A percentile compares a stretch with the other conserved stretches of the same genome.
These are phyloP conservation scores for Chlamydomonas applanata DNA, from an alignment of 139 green algal genomes.

Conservation along the genomic window DNA sequence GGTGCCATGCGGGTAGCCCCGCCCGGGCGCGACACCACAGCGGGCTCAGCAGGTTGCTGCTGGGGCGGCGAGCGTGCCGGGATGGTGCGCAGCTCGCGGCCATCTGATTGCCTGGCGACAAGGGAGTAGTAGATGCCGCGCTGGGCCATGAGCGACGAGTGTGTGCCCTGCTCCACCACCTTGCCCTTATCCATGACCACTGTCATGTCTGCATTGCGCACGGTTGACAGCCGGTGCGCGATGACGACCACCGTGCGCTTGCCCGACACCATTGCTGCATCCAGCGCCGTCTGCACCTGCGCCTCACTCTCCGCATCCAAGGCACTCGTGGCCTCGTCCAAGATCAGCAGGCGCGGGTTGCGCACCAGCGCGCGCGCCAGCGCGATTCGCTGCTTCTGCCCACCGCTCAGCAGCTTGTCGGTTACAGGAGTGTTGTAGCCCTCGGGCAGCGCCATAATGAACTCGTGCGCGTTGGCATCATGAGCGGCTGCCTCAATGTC, in stretches of 20 bases:
- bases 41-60: too few relatives aligned
- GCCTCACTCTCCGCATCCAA: neutral
- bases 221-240: conserved; percentile 77
- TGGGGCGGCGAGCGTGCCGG: too few relatives aligned
- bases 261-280: conserved; percentile 52
- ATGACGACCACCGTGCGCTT: conserved; percentile 75
- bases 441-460: conserved; percentile 76
- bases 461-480: conserved; percentile 83
- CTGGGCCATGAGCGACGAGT: conserved; percentile 51
- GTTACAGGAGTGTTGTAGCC: conserved; percentile 71
- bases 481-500: conserved; percentile 70
- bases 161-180: conserved; percentile 72
- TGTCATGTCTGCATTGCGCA: conserved; percentile 71
- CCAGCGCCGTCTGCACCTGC: conserved; percentile 71
- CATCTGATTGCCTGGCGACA: conserved; percentile 60
- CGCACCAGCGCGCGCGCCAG: conserved; percentile 57
- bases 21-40: too few relatives aligned
- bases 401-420: conserved; percentile 70
- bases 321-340: conserved; percentile 48
- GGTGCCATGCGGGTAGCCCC: too few relatives aligned
- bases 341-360: conserved; percentile 41
- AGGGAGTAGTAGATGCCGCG: conserved; percentile 66
- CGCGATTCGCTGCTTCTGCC: conserved; percentile 64
- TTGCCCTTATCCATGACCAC: conserved; percentile 70
- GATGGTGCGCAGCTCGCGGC: conserved; percentile 6